Evolutionary conservation across 1,284 basidiomycete genomes (phyloP).

Genomic region (Amylostereum areolatum): DNA sequence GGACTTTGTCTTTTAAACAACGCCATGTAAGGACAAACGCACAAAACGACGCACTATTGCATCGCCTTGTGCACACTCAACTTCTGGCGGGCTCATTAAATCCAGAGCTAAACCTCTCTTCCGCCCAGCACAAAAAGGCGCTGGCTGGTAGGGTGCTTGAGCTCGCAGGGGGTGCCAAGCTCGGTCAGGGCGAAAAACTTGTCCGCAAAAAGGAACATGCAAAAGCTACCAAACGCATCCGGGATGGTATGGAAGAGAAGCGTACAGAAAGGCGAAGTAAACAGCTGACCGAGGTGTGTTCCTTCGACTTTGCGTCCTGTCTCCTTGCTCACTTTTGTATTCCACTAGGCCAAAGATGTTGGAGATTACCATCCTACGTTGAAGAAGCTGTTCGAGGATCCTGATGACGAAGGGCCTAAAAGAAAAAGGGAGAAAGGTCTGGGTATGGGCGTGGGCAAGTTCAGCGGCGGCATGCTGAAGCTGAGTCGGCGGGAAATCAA

Average conservation of each 20-base stretch:
- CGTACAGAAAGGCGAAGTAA: slow-evolving; percentile 47
- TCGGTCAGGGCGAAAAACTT: slow-evolving; percentile 64
- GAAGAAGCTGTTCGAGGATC: slow-evolving; percentile 56
- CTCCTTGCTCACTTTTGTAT: slow-evolving; percentile 9
- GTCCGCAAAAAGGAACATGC: slow-evolving; percentile 57
- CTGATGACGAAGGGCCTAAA: slow-evolving; percentile 27
- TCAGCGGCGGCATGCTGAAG: slow-evolving; percentile 58
- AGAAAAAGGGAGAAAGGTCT: slow-evolving; percentile 57
- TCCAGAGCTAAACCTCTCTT: slow-evolving; percentile 50
- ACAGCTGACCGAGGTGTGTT: slow-evolving; percentile 57
- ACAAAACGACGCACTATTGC: slow-evolving; percentile 70
- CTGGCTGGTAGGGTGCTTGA: slow-evolving; percentile 70
- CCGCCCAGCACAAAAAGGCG: slow-evolving; percentile 64
- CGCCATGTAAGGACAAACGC: slow-evolving; percentile 47
- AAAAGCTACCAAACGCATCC: slow-evolving; percentile 60
- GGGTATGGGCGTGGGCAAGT: slow-evolving; percentile 72
- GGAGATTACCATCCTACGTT: slow-evolving; percentile 76
- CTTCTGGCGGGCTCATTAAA: slow-evolving; percentile 67
- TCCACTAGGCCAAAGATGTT: slow-evolving; percentile 60
- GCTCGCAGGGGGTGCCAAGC: slow-evolving; percentile 52
- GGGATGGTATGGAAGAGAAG: slow-evolving; percentile 62
- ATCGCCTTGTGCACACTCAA: slow-evolving; percentile 71
- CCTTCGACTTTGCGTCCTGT: slow-evolving; percentile 1
- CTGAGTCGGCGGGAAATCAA: slow-evolving; percentile 57
- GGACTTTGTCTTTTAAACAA: no score